Evolutionary conservation across 2,329 filamentous ascomycete species (phyloP), one percentile per base, ranked within the genome.

Genomic region (Juglanconis oblonga): DNA sequence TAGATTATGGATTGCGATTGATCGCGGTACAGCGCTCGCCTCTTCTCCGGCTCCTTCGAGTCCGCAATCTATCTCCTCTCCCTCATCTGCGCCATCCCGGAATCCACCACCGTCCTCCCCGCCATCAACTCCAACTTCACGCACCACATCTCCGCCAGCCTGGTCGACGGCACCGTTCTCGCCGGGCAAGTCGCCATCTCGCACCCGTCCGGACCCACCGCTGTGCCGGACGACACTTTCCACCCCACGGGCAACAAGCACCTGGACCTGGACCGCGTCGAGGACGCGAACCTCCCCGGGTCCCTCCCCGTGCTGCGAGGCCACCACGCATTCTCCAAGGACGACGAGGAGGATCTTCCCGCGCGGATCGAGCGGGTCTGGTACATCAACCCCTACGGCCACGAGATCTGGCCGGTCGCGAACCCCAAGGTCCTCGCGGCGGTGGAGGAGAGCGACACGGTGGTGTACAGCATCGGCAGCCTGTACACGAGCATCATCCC

Each of bases 381-480:
- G 92, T 98, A 98, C 77, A 98, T 98, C 77, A 98, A 97, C 70
- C 94, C 94, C 0, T 98, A 97, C 72, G 94, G 94, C n/a, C 92
- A 97, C 71, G 93, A 97, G 74, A 97, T 98, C 66, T 86, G 88
- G 17, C 90, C 93, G 0, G 83, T 87, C 0, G 90, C 92, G 2
- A 98, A 97, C 68, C 87, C 92, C 0, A 87, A 91, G 54, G 91
- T 94, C 0, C 68, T 96, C 0, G 82, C 86, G 7, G 86, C 91
- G 0, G 73, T 98, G 1, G 76, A 78, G 14, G 76, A 77, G 1
- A 83, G 90, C 0, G 82, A 86, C 58, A 87, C 86, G 1, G 81
- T 97, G 8, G 85, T 98, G 50, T 98, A 97, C 76, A 93, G 90
- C 72, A 96, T 98, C 61, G 95, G 95, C n/a, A 93, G 89, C 1